These are phyloP conservation scores for Fraxinus pennsylvanica DNA, from an alignment of 257 asterid species.

Conservation along the genomic window DNA sequence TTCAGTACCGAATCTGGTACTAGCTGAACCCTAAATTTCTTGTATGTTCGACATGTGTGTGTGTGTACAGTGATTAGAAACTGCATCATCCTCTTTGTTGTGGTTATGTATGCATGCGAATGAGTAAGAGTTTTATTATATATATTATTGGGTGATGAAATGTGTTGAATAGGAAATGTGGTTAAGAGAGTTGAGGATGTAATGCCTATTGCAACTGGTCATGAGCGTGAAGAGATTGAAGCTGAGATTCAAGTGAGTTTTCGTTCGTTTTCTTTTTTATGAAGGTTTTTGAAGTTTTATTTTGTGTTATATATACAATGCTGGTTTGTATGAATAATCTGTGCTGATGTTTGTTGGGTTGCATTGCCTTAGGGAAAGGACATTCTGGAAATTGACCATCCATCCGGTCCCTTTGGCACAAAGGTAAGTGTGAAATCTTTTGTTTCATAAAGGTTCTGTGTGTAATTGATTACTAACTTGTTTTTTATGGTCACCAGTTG, in stretches of 20 bases:
- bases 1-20: slow-evolving; percentile 41
- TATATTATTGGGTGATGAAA: neutral
- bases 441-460: neutral
- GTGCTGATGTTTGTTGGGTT: neutral
- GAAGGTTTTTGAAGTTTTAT: neutral
- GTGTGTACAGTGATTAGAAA: neutral
- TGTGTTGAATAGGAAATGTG: slow-evolving; percentile 31
- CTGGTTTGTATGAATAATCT: neutral
- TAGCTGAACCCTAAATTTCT: slow-evolving; percentile 22
- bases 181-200: slow-evolving; percentile 50
- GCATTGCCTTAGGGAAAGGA: slow-evolving; percentile 56
- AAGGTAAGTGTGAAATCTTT: slow-evolving; percentile 55
- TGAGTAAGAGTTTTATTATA: neutral
- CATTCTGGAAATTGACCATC: slow-evolving; percentile 58
- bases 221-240: slow-evolving; percentile 66
- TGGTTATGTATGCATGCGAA: slow-evolving; percentile 1
- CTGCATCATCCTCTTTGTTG: slow-evolving; percentile 2
- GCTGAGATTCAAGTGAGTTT: slow-evolving; percentile 49
- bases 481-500: neutral
- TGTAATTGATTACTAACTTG: neutral
- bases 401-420: slow-evolving; percentile 91
- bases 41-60: neutral
- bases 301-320: neutral
- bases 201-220: slow-evolving; percentile 67
- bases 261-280: neutral